Evolutionary conservation across 441 rosid species (phyloP).

Genomic region (Eutrema salsugineum): DNA sequence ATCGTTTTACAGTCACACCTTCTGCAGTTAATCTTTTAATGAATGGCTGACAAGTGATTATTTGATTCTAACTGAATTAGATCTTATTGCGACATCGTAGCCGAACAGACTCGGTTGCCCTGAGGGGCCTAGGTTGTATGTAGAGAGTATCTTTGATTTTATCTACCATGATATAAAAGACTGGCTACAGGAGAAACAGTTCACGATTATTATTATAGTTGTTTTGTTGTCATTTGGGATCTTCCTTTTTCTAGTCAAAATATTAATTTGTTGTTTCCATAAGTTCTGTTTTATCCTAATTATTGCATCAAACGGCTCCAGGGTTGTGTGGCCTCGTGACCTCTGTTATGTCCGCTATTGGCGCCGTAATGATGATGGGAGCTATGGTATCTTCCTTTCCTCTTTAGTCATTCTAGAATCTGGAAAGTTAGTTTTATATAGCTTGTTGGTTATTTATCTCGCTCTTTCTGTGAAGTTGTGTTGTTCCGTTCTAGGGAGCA

Average conservation of each 20-base stretch:
- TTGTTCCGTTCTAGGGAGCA: conserved; percentile 99
- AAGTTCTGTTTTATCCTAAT: neutral
- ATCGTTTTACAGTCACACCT: neutral
- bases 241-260: neutral
- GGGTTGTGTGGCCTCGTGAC: conserved; percentile 99
- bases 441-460: conserved; percentile 22
- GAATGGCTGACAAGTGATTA: neutral
- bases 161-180: neutral
- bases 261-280: neutral
- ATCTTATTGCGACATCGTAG: neutral
- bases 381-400: conserved; percentile 65
- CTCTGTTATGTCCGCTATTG: conserved; percentile 99
- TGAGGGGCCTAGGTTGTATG: neutral
- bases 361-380: conserved; percentile 98
- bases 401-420: conserved; percentile 15
- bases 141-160: neutral
- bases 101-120: neutral
- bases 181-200: neutral
- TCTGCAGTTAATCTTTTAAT: neutral
- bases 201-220: neutral
- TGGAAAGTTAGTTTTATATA: conserved; percentile 9
- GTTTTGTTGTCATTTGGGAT: conserved; percentile 13
- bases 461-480: conserved; percentile 74
- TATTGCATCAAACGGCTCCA: conserved; percentile 30
- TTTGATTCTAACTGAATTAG: neutral